Evolutionary conservation across 2,329 filamentous ascomycete genomes (phyloP).

Genomic region (Phyllosticta paracitricarpa): DNA sequence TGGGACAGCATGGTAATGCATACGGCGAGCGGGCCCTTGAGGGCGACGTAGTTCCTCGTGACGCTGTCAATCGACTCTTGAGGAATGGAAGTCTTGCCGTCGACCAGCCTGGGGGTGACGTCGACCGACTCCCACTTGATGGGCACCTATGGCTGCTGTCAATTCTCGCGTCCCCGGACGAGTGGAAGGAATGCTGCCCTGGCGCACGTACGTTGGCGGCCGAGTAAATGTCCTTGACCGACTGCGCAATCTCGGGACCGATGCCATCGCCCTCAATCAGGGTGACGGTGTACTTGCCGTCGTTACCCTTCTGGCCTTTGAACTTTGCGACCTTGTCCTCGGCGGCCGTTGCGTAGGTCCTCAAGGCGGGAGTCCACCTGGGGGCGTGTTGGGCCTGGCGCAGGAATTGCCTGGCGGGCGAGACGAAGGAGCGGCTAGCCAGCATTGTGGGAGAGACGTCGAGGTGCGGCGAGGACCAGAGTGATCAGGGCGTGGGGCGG

Average conservation of each 20-base stretch:
- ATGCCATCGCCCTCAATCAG: constrained; percentile 99
- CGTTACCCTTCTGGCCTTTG: constrained; percentile 76
- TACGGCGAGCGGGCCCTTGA: constrained; percentile 96
- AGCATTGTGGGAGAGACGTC: constrained; percentile 55
- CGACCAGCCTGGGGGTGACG: constrained; percentile 84
- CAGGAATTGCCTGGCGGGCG: constrained; percentile 70
- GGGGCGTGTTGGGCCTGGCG: constrained; percentile 43
- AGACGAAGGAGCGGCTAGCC: constrained; percentile 67
- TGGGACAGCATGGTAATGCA: constrained; percentile 24
- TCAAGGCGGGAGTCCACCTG: constrained; percentile 15
- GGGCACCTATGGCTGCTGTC: constrained; percentile 51
- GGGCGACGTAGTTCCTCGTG: constrained; percentile 87
- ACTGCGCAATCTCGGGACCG: constrained; percentile 93
- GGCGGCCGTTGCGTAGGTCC: constrained; percentile 47
- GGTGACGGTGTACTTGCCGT: constrained; percentile 91
- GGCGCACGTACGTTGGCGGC: constrained; percentile 65
- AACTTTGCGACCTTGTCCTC: constrained; percentile 80
- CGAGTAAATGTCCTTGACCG: constrained; percentile 96
- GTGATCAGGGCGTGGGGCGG: constrained; percentile 1
- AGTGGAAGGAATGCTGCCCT: constrained; percentile 1
- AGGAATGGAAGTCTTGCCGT: constrained; percentile 92
- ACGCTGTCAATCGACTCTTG: constrained; percentile 89
- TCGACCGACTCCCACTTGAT: constrained; percentile 97
- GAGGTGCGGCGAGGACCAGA: constrained; percentile 2
- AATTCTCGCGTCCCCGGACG: constrained; percentile 5